Percentiles rank a stretch among this genome's conserved stretches.
These are phyloP conservation scores for Citrus cavaleriei DNA, from an alignment of 345 rosid species.

Conservation along the genomic window DNA sequence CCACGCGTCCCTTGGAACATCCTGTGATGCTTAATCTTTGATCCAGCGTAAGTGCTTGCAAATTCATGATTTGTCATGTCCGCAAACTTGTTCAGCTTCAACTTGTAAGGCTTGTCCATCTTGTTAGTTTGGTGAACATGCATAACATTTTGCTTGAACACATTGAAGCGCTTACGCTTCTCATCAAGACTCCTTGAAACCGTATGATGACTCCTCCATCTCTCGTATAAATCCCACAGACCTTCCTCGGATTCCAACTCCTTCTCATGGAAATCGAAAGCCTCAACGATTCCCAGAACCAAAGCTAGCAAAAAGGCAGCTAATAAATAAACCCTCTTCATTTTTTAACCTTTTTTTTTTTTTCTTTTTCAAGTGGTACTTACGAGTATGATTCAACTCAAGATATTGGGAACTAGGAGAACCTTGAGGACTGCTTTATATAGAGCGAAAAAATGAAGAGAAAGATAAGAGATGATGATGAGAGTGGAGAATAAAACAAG, in stretches of 20 bases:
- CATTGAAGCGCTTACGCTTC: slow-evolving; percentile 66
- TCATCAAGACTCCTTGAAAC: slow-evolving; percentile 59
- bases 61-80: slow-evolving; percentile 87
- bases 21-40: slow-evolving; percentile 67
- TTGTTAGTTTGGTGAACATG: slow-evolving; percentile 72
- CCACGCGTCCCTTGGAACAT: slow-evolving; percentile 49
- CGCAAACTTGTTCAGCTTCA: slow-evolving; percentile 82
- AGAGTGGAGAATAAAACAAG: slow-evolving; percentile 5
- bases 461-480: neutral
- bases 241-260: slow-evolving; percentile 64
- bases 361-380: neutral
- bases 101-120: slow-evolving; percentile 66
- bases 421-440: slow-evolving; percentile 17
- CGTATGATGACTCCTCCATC: slow-evolving; percentile 88
- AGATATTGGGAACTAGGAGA: slow-evolving; percentile 2
- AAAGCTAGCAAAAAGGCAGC: slow-evolving; percentile 37
- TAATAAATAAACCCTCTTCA: slow-evolving; percentile 26
- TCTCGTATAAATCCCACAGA: slow-evolving; percentile 73
- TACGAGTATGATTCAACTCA: neutral
- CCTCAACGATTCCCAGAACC: slow-evolving; percentile 33
- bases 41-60: slow-evolving; percentile 50
- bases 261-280: slow-evolving; percentile 67
- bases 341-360: neutral
- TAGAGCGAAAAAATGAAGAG: slow-evolving; percentile 11
- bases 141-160: slow-evolving; percentile 67